phyloP scores from a whole-genome alignment of 768 basidiomycete species.

The Sporobolomyces roseus region DNA sequence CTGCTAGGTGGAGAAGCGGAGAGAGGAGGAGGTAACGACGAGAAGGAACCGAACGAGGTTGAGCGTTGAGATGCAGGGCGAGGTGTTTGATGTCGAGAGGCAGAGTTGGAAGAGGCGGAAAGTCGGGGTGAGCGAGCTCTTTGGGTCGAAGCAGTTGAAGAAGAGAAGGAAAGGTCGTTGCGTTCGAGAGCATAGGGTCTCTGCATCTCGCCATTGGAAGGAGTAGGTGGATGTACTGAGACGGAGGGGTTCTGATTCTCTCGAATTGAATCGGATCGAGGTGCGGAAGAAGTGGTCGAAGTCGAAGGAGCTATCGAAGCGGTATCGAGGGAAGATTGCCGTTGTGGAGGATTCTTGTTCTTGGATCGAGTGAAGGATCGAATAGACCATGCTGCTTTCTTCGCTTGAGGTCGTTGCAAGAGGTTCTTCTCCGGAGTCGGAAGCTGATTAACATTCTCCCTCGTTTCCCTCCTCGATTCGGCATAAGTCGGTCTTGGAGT shows the following conservation, averaged over 20 bases:
- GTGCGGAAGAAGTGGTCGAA: conserved; percentile 8
- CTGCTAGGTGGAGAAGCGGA: not conserved
- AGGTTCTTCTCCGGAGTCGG: no score
- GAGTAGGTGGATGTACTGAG: not conserved
- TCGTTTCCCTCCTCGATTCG: not conserved
- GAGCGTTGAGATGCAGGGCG: not conserved
- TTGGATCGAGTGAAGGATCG: not conserved
- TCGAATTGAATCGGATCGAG: not conserved
- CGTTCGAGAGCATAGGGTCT: not conserved
- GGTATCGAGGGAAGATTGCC: conserved; percentile 11
- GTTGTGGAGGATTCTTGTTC: not conserved
- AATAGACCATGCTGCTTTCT: conserved; percentile 20
- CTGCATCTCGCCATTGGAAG: no score
- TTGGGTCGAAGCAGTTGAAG: conserved; percentile 2
- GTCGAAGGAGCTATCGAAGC: conserved; percentile 10
- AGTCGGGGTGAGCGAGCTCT: not conserved
- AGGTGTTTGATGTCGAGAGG: not conserved
- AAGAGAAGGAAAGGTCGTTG: not conserved
- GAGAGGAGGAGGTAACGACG: not conserved
- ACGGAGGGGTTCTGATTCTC: not conserved
- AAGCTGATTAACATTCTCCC: no score
- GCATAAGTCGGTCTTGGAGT: conserved; percentile 1
- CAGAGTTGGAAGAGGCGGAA: not conserved
- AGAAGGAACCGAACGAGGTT: not conserved
- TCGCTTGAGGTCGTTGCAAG: not conserved